phyloP scores from a whole-genome alignment of 2,329 filamentous ascomycete genomes.

The Ophiostoma pallidulum region DNA sequence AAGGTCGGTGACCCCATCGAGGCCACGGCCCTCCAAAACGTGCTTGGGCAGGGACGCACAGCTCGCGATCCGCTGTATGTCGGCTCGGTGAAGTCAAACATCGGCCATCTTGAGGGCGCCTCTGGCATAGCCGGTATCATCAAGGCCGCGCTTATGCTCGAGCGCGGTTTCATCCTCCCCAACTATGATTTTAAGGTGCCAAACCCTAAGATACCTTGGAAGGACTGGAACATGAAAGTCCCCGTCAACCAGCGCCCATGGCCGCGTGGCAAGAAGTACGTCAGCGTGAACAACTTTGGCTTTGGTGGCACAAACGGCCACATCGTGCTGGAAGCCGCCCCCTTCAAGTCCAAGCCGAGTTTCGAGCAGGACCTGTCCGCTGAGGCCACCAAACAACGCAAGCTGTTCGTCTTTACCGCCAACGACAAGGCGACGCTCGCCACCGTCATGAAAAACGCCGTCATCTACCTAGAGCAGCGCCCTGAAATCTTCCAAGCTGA shows the following conservation, averaged over 20 bases:
- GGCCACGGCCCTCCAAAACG: constrained; percentile 30
- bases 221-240: constrained; percentile 41
- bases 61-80: constrained; percentile 23
- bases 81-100: constrained; percentile 30
- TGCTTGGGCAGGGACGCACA: constrained; percentile 23
- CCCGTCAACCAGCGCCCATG: constrained; percentile 35
- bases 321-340: constrained; percentile 30
- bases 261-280: constrained; percentile 39
- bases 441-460: constrained; percentile 27
- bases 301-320: constrained; percentile 39
- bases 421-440: constrained; percentile 31
- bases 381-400: constrained; percentile 22
- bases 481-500: constrained; percentile 35
- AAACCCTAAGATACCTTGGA: constrained; percentile 39
- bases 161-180: constrained; percentile 39
- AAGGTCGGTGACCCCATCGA: constrained; percentile 47
- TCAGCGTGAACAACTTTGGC: constrained; percentile 42
- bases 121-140: constrained; percentile 42
- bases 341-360: constrained; percentile 24
- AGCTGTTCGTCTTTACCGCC: constrained; percentile 35
- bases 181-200: constrained; percentile 41
- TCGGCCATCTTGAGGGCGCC: constrained; percentile 42
- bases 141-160: constrained; percentile 42
- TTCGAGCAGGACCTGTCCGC: constrained; percentile 26
- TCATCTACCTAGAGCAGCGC: constrained; percentile 33